Base-by-base conservation (phyloP, 164 flowering plant genomes). In the Vitis labrusca region DNA sequence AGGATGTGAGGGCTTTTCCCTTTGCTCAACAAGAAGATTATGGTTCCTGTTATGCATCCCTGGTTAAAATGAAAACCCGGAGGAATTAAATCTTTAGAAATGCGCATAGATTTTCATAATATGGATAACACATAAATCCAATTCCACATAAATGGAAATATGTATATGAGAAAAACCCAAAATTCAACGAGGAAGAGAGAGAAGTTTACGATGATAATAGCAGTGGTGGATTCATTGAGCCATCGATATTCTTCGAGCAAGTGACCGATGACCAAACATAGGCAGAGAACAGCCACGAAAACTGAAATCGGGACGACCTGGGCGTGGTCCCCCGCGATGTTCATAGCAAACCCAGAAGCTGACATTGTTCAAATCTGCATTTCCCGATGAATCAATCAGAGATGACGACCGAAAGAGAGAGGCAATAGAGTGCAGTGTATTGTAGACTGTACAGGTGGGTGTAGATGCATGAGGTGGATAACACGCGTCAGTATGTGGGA, bases 1-100 rank as follows among this genome's bases (percentile, higher is more conserved):
- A 95, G 73, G 53, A 93, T 86, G 78, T 86, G 97, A 64, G 98
- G 88, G 63, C 75, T 88, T 73, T 74, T 87, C 48, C 99, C 88
- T 66, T 86, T 90, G 87, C 86, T 90, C 64, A 75, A 7, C 9
- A 83, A 37, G 80, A 95, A 81, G 55, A 92, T 82, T 15, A 86
- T 62, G 5, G 80, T 67, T 68, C 97, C 97, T 29, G 80, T 63
- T 10, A 81, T 9, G 60, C 78, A 73, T 67, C 99, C 99, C 97
- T 94, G 68, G 10, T 8, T 29, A 49, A 19, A 54, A 50, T 10
- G 8, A 50, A 12, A 58, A 19, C 17, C 9, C 15, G 50, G 52
- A 29, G 49, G 23, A 52, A 27, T n/a, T 13, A 61, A 54, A 44
- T 50, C 12, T 50, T 13, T 8, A 64, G 44, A 23, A 23, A 23